Evolutionary conservation across 2,329 filamentous ascomycete species (phyloP), one percentile per base, ranked within the genome.

Genomic region (Sporothrix mexicana): DNA sequence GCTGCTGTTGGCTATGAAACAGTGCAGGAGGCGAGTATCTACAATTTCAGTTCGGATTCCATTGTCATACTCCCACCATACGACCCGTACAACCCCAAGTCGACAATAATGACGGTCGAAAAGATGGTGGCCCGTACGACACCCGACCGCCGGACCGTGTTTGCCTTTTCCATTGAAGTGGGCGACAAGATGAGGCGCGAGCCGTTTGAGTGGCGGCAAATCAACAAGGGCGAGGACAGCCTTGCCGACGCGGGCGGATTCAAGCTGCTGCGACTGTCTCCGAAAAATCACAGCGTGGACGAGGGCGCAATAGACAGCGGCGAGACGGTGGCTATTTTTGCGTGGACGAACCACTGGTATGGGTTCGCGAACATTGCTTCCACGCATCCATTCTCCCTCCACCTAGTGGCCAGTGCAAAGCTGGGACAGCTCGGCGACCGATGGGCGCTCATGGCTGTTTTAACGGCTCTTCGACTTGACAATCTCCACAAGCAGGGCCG

Each of bases 241-340:
- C 49, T 17, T 51, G 49, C 49, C 49, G 49, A 51, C 49, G 49
- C 49, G 49, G 49, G 49, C 49, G 49, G 49, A 51, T 51, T 51
- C 49, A n/a, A 51, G 49, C n/a, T 51, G n/a, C 49, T 51, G 49
- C 49, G 49, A 6, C 12, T 51, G 49, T 51, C 49, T 51, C 49
- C 49, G 49, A n/a, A 51, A 51, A 20, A 51, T 7, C 49, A n/a
- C 49, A 51, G 49, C 49, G 49, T 51, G 49, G 49, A 51, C 15
- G 49, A n/a, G 49, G 49, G 12, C 13, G 49, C 12, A n/a, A 51
- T 15, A 47, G 45, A 51, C 49, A n/a, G 49, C n/a, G 49, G 12
- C 49, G 49, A 51, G 49, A 51, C 49, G 49, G 49, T 51, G 49
- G 49, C 49, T n/a, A 51, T 51, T 51, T 51, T 51, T 51, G 49